A percentile compares a stretch with the other conserved stretches of the same genome.
Evolutionary conservation across 192 early-diverging fungal species (phyloP).

Genomic region (Phycomyces blakesleeanus): DNA sequence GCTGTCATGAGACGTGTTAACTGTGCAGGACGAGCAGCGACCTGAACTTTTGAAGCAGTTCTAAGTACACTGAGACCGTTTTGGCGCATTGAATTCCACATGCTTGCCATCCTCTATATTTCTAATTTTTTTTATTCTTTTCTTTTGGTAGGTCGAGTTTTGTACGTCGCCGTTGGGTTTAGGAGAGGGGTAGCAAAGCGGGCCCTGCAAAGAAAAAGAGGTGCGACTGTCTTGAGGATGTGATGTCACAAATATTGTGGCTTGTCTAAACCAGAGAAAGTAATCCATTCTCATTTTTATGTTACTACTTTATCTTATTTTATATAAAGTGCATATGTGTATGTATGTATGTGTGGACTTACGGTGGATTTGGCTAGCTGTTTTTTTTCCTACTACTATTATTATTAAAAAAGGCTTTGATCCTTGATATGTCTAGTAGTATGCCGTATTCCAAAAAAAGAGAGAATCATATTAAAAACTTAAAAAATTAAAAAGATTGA

Average conservation of each 20-base stretch:
- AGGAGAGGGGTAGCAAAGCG: neutral
- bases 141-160: too few relatives aligned
- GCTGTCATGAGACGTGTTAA: neutral
- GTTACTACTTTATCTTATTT: neutral
- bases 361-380: too few relatives aligned
- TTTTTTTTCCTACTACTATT: too few relatives aligned
- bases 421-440: too few relatives aligned
- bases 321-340: neutral
- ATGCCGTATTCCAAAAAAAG: too few relatives aligned
- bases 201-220: neutral
- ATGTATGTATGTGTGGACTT: neutral
- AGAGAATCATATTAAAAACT: too few relatives aligned
- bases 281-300: neutral
- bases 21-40: neutral
- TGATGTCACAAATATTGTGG: neutral
- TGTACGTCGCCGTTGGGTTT: neutral
- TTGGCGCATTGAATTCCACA: neutral
- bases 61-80: neutral
- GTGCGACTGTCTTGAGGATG: neutral
- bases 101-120: neutral
- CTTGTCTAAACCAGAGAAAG: neutral
- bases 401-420: too few relatives aligned
- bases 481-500: too few relatives aligned
- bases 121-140: neutral
- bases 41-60: neutral